Evolutionary conservation across 140 eudicot species (phyloP).

Genomic region (Oenanthe javanica): DNA sequence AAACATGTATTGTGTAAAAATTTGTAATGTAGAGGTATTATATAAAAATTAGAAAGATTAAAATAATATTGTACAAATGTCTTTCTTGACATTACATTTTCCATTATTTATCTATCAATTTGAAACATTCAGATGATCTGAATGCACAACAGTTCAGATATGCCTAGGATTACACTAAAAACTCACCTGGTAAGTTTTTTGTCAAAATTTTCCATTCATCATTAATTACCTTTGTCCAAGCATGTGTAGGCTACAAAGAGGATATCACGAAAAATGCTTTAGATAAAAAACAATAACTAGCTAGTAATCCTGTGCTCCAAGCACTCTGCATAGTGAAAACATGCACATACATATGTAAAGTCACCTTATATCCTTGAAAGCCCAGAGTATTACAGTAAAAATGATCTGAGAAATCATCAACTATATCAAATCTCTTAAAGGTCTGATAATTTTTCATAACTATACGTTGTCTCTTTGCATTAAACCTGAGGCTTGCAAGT

Average conservation of each 20-base stretch:
- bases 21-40: too few species aligned
- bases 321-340: too few species aligned
- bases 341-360: not conserved
- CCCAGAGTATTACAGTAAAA: conserved; percentile 18
- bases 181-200: conserved; percentile 54
- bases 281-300: not conserved
- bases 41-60: too few species aligned
- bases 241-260: conserved; percentile 35
- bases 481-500: conserved; percentile 15
- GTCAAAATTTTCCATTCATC: conserved; percentile 62
- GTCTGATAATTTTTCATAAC: conserved; percentile 26
- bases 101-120: not conserved
- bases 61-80: too few species aligned
- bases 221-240: conserved; percentile 49
- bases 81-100: too few species aligned
- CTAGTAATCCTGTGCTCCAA: not conserved
- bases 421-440: conserved; percentile 49
- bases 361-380: conserved; percentile 39
- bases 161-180: not conserved
- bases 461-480: conserved; percentile 11
- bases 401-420: conserved; percentile 57
- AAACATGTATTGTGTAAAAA: not conserved
- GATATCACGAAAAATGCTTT: not conserved
- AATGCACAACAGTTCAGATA: not conserved
- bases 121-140: too few species aligned